Evolutionary conservation across 176 grass and related monocot species (phyloP).

Genomic region (Poa annua): DNA sequence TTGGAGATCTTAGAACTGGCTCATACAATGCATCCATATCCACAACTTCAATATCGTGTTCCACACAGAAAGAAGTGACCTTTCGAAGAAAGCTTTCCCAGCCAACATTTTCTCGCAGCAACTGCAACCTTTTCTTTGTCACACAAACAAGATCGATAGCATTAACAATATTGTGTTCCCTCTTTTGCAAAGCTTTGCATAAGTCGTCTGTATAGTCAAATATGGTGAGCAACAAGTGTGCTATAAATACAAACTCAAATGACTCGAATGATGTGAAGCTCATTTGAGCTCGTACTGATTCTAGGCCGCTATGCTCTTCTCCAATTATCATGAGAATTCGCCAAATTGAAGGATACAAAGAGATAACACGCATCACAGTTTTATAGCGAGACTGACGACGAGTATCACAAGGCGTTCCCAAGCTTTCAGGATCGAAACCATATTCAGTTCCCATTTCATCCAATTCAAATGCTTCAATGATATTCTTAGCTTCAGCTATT

Average conservation of each 20-base stretch:
- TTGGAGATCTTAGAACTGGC: constrained; percentile 12
- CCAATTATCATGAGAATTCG: not conserved
- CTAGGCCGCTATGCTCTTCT: not conserved
- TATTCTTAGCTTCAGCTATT: not conserved
- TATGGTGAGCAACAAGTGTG: constrained; percentile 17
- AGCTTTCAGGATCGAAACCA: constrained; percentile 1
- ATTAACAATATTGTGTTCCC: constrained; percentile 9
- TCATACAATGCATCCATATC: constrained; percentile 14
- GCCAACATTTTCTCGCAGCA: not conserved
- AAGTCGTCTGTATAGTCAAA: constrained; percentile 25
- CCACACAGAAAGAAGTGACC: constrained; percentile 19
- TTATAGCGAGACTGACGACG: constrained; percentile 2
- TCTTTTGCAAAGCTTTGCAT: constrained; percentile 10
- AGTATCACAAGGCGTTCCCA: constrained; percentile 22
- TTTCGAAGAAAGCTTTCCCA: constrained; percentile 23
- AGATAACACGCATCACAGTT: constrained; percentile 19
- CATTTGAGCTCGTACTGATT: not conserved
- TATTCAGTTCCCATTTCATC: not conserved
- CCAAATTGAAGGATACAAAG: constrained; percentile 25
- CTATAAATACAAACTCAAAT: constrained; percentile 23
- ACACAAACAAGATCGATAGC: not conserved
- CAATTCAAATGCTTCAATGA: constrained; percentile 14
- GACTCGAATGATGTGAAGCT: not conserved
- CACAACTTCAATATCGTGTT: not conserved
- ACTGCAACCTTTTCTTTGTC: not conserved